phyloP scores from a whole-genome alignment of 208 protist species.

The Trypanosoma rangeli region DNA sequence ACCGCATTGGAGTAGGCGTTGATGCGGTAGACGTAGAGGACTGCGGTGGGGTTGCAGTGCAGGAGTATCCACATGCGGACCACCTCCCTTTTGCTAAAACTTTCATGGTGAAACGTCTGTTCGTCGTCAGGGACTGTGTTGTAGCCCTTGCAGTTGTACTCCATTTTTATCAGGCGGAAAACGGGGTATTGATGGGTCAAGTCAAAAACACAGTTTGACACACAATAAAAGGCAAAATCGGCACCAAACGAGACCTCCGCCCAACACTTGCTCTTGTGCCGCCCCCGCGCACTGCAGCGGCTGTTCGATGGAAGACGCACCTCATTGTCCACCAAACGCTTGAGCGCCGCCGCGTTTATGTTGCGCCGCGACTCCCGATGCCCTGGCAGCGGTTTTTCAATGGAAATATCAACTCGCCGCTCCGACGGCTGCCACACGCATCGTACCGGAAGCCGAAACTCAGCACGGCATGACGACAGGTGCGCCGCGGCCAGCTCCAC shows the following conservation, averaged over 20 bases:
- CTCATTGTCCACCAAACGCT: constrained; percentile 29
- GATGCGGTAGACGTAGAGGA: constrained; percentile 54
- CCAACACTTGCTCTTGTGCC: constrained; percentile 16
- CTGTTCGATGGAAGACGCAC: constrained; percentile 24
- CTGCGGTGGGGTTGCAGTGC: constrained; percentile 52
- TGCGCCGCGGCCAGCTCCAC: constrained; percentile 27
- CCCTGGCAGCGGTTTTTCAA: constrained; percentile 29
- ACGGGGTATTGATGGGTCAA: constrained; percentile 25
- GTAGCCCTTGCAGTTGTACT: constrained; percentile 59
- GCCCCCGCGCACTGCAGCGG: constrained; percentile 9
- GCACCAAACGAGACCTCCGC: constrained; percentile 25
- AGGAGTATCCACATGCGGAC: constrained; percentile 49
- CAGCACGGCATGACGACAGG: constrained; percentile 18
- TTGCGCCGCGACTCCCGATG: constrained; percentile 22
- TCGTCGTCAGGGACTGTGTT: constrained; percentile 29
- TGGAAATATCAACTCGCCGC: constrained; percentile 17
- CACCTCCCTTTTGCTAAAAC: constrained; percentile 56
- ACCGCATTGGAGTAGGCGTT: constrained; percentile 49
- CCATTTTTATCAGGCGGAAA: constrained; percentile 72
- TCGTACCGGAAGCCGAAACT: constrained; percentile 23
- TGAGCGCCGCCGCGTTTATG: constrained; percentile 25
- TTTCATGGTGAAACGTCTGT: constrained; percentile 37
- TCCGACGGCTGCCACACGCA: constrained; percentile 15
- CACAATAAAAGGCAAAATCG: constrained; percentile 14
- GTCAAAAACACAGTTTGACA: constrained; percentile 26